Evolutionary conservation across 1,284 basidiomycete species (phyloP).

Genomic region (Hymenochaete sp.): DNA sequence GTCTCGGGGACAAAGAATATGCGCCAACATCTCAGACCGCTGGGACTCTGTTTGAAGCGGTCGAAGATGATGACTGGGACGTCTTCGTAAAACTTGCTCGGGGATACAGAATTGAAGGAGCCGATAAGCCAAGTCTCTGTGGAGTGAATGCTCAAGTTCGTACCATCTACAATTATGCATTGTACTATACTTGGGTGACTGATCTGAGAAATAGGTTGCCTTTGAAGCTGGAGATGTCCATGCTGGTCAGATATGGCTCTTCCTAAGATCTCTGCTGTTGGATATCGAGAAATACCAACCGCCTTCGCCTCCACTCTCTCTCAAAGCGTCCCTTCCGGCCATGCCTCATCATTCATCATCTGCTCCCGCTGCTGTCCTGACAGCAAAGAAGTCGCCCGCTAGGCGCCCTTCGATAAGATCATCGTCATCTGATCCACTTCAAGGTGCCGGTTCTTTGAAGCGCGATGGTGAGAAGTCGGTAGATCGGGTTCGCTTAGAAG

Average conservation of each 20-base stretch:
- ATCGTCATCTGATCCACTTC: constrained; percentile 17
- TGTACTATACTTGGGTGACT: constrained; percentile 6
- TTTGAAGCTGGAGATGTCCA: constrained; percentile 49
- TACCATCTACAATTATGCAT: constrained; percentile 3
- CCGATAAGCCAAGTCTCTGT: constrained; percentile 43
- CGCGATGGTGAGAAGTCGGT: no score
- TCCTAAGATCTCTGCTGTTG: constrained; percentile 51
- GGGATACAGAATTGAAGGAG: constrained; percentile 56
- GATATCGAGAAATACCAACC: constrained; percentile 35
- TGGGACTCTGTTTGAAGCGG: constrained; percentile 34
- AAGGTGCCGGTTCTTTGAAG: neutral
- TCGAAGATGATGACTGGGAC: constrained; percentile 33
- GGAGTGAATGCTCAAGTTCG: constrained; percentile 50
- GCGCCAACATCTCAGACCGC: constrained; percentile 44
- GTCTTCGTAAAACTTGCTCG: constrained; percentile 57
- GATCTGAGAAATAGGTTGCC: constrained; percentile 40
- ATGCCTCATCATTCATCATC: constrained; percentile 35
- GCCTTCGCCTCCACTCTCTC: constrained; percentile 25
- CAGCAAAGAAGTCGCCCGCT: constrained; percentile 14
- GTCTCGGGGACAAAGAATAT: constrained; percentile 42
- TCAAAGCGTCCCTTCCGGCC: constrained; percentile 21
- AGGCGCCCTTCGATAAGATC: constrained; percentile 16
- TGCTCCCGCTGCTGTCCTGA: constrained; percentile 35
- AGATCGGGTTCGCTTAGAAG: neutral
- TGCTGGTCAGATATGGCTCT: constrained; percentile 61